Base-by-base conservation (phyloP, 2,329 filamentous ascomycete species). In the Rhynchosporium agropyri region DNA sequence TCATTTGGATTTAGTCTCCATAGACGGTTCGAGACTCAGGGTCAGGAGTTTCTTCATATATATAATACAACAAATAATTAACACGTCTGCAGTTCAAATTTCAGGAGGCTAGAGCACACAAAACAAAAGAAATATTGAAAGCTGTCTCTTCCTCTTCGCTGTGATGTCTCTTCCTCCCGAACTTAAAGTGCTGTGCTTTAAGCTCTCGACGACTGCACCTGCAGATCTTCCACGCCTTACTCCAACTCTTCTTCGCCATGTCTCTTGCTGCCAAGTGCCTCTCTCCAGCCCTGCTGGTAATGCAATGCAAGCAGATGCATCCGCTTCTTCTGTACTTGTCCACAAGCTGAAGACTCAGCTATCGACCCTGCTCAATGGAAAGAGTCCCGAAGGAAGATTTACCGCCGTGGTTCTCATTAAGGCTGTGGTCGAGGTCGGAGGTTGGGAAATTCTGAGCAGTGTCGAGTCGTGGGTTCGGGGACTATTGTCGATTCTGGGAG, bases 321-420 rank as follows among this genome's bases (percentile, higher is more conserved):
- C 88, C 0, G 91, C 94, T 64, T 80, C 81, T 49, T 78, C 87
- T 0, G 79, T 89, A n/a, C 83, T 92, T 26, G 83, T 95, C 0
- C 91, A 96, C 76, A 94, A 90, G 74, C 81, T 96, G 71, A 91
- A 90, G 74, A 91, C 90, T 4, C 87, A 91, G 59, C 80, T 97
- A 63, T 88, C 86, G 1, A 87, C 89, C 12, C 80, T 97, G 13
- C 79, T 97, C 40, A 90, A 91, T 73, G 92, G 94, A 61, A 88
- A 88, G 63, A 91, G 79, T 54, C 74, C 85, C 2, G 86, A 92
- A 70, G 91, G 89, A 49, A 85, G 91, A 71, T 96, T 94, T 78
- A 84, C 88, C 20, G 92, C 89, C 6, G 85, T 90, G 49, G 87
- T 90, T 15, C 77, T 97, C 55, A 84, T 92, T 75, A 97, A 97